Percentiles rank a stretch among this genome's conserved stretches.
Conservation (phyloP, 768 basidiomycete genomes). For the Mycena venus region DNA sequence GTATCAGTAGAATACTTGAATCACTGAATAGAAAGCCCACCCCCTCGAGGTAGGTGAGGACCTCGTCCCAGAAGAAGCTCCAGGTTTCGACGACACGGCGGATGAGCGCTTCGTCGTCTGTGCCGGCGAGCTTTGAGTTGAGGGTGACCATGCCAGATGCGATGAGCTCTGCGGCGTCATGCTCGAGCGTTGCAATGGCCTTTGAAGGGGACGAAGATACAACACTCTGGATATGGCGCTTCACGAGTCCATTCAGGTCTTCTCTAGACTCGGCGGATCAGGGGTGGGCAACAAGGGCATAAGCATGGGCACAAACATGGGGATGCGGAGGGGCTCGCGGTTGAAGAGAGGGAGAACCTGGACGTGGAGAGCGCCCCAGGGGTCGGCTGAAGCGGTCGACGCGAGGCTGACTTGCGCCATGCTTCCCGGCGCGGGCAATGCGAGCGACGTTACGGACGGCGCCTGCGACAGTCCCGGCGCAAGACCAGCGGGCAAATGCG, state of each 20-base stretch:
- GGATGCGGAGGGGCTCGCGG: conserved; percentile 85
- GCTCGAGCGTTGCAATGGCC: conserved; percentile 79
- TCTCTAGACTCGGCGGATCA: conserved; percentile 63
- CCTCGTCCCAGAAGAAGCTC: conserved; percentile 94
- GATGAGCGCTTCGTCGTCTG: conserved; percentile 86
- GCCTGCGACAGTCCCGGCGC: conserved; percentile 64
- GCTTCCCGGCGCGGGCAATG: conserved; percentile 56
- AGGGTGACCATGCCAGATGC: conserved; percentile 93
- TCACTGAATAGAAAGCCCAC: conserved; percentile 56
- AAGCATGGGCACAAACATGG: conserved; percentile 69
- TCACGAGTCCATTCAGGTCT: conserved; percentile 88
- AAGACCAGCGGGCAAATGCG: conserved; percentile 64
- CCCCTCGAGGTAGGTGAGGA: conserved; percentile 89
- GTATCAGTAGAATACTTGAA: neutral
- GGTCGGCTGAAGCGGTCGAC: conserved; percentile 67
- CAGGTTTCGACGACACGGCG: conserved; percentile 87
- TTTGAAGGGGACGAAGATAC: conserved; percentile 81
- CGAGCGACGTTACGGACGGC: conserved; percentile 64
- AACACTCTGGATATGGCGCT: conserved; percentile 80
- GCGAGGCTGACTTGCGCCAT: conserved; percentile 54
- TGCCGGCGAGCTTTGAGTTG: conserved; percentile 82
- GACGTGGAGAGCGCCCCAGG: conserved; percentile 89
- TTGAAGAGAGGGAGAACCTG: conserved; percentile 94
- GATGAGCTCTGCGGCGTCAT: conserved; percentile 87
- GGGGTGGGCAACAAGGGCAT: conserved; percentile 5